phyloP scores from a whole-genome alignment of 108 stramenopile genomes.

The Cylindrotheca closterium region DNA sequence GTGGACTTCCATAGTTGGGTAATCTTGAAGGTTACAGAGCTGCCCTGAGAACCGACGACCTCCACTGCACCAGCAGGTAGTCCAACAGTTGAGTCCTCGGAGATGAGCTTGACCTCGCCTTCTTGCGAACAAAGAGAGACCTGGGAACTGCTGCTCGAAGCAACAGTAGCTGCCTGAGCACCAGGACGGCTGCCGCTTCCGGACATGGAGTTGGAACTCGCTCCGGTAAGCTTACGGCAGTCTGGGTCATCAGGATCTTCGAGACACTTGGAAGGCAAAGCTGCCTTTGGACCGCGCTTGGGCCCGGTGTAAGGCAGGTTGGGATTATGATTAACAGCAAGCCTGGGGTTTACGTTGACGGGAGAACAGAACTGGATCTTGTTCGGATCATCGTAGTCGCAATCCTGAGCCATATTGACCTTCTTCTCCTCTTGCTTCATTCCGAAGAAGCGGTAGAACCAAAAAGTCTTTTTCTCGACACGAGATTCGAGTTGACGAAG shows the following conservation, averaged over 20 bases:
- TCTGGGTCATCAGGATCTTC: slow-evolving; percentile 31
- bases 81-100: no score
- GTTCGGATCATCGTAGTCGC: slow-evolving; percentile 29
- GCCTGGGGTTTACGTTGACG: slow-evolving; percentile 2
- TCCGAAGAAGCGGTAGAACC: slow-evolving; percentile 35
- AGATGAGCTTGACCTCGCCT: no score
- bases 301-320: slow-evolving; percentile 14
- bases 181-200: not conserved
- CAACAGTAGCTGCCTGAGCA: not conserved
- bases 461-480: slow-evolving; percentile 23
- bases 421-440: slow-evolving; percentile 15
- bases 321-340: not conserved
- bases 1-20: no score
- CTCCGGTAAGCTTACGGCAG: slow-evolving; percentile 5
- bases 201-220: not conserved
- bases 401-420: slow-evolving; percentile 10
- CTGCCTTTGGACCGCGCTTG: not conserved
- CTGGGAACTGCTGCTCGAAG: no score
- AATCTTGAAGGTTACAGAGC: no score
- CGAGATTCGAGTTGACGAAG: slow-evolving; percentile 18
- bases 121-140: no score
- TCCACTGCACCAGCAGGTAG: not conserved
- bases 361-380: slow-evolving; percentile 27
- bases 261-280: slow-evolving; percentile 26
- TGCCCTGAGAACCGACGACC: not conserved